Evolutionary conservation across 164 flowering plant species (phyloP), one percentile per base, ranked within the genome.

Genomic region (Chimonanthus salicifolius): DNA sequence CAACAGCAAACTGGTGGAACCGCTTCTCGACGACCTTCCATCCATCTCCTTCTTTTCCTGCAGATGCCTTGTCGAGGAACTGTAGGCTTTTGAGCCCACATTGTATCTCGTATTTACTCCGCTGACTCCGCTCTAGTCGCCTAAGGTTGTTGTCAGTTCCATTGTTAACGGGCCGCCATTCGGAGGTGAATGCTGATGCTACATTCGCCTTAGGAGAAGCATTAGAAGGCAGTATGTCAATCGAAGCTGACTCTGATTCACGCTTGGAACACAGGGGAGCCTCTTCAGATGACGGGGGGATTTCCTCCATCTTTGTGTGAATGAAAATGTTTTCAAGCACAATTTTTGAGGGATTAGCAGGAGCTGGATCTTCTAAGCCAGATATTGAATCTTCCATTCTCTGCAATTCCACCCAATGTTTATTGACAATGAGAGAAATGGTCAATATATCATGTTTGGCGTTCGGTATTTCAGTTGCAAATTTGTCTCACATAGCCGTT

Each of bases 1-100:
- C 76, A 8, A 74, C 83, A 0, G 92, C 86, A 74, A 78, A 47
- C 73, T 83, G 89, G 54, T 79, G 11, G 70, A 95, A 95, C 7
- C 92, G 87, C 77, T 79, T 92, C 78, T 92, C 94, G 11, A 90
- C 82, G 0, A 85, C 78, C 68, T 72, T 82, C 99, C 99, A 95
- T 0, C 88, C 88, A 44, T 91, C 95, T 16, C 54, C 84, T 75
- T 94, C 97, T 70, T 86, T 92, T 63, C 94, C 94, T 0, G 91
- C 83, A 2, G 65, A 73, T 2, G 86, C 82, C 74, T 90, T 79
- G 72, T 90, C 90, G 13, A 95, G 89, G 69, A 95, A 95, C 62
- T 94, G 82, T 16, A 95, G 81, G 78, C 94, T 86, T 74, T 75
- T 79, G 21, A 92, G 78, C 60, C 97, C 92, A 67, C 80, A 82